Evolutionary conservation across 345 rosid species (phyloP).

Genomic region (Arabidopsis thaliana): TAIR10.1 NC_003070.9:6285501-6286000

Average conservation of each 20-base stretch:
- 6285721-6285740: conserved; percentile 89
- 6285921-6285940: conserved; percentile 89
- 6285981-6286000: conserved; percentile 75
- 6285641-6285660: conserved; percentile 14
- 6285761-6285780: conserved; percentile 84
- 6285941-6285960: conserved; percentile 91
- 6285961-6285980: conserved; percentile 70
- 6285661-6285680: conserved; percentile 13
- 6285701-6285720: conserved; percentile 26
- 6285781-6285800: conserved; percentile 96
- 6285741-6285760: conserved; percentile 86
- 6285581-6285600: conserved; percentile 90
- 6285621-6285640: not conserved
- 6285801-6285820: conserved; percentile 93
- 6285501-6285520: conserved; percentile 92
- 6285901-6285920: conserved; percentile 33
- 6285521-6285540: conserved; percentile 95
- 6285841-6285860: conserved; percentile 27
- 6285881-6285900: not conserved
- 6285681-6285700: conserved; percentile 7
- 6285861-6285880: conserved; percentile 7
- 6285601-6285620: conserved; percentile 20
- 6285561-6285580: conserved; percentile 97
- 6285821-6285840: conserved; percentile 63
- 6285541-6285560: conserved; percentile 86